Conservation (phyloP, 2,329 filamentous ascomycete genomes). For the Didymella exigua region DNA sequence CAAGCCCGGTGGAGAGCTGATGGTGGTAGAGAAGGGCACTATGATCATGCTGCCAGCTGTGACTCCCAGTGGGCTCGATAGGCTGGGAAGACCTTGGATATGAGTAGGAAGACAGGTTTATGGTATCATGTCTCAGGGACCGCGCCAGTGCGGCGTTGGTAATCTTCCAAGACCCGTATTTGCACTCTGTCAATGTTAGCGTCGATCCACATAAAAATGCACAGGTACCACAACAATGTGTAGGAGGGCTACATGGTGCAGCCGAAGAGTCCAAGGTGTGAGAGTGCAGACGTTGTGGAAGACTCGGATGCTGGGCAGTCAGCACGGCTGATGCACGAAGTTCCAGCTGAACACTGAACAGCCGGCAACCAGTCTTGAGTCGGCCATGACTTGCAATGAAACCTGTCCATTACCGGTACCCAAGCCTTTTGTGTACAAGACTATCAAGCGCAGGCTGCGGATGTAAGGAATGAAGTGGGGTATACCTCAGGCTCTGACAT, state of each 20-base stretch:
- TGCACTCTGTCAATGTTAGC: neutral
- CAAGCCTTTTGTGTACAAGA: neutral
- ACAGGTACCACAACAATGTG: neutral
- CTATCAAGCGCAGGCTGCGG: constrained; percentile 7
- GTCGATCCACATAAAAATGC: neutral
- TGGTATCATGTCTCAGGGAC: neutral
- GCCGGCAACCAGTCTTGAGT: neutral
- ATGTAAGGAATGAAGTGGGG: constrained; percentile 25
- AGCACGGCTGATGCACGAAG: neutral
- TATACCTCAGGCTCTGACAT: constrained; percentile 11
- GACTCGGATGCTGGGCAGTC: neutral
- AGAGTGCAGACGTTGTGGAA: neutral
- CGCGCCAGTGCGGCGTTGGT: neutral
- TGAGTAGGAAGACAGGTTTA: neutral
- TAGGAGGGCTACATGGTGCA: neutral
- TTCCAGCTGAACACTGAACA: neutral
- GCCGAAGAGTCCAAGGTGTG: neutral
- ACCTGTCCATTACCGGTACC: neutral
- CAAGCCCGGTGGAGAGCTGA: constrained; percentile 20
- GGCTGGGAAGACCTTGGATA: neutral
- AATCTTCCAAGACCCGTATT: neutral
- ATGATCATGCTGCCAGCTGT: constrained; percentile 17
- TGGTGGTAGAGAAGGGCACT: constrained; percentile 29
- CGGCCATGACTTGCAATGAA: neutral
- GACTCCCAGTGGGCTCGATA: neutral